Conservation (phyloP, 768 basidiomycete genomes). For the Suillus ampliporus region DNA sequence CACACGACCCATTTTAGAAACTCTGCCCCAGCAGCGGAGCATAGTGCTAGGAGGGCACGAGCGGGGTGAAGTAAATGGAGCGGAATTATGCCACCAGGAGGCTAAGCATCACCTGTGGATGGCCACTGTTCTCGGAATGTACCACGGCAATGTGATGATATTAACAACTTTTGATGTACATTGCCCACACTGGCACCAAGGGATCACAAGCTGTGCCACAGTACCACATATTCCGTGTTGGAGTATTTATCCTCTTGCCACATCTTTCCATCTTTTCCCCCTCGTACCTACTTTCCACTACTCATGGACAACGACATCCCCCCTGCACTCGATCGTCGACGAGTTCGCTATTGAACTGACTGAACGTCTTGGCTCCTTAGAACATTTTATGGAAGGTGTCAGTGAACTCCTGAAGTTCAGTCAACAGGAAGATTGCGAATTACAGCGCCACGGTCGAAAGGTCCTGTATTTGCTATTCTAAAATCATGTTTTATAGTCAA, state of each 20-base stretch:
- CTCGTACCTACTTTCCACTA: background rate
- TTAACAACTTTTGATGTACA: background rate
- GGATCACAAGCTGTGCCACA: conserved; percentile 29
- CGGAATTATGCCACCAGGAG: background rate
- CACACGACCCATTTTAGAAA: conserved; percentile 20
- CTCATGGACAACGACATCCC: conserved; percentile 17
- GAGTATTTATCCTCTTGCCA: conserved; percentile 17
- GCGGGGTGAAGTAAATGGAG: background rate
- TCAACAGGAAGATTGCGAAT: conserved; percentile 24
- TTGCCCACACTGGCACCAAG: background rate
- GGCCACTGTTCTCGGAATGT: conserved; percentile 35
- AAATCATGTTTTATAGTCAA: conserved; percentile 13
- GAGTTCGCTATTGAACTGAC: conserved; percentile 37
- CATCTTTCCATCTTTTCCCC: conserved; percentile 8
- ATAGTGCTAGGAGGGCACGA: background rate
- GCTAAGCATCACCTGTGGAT: background rate
- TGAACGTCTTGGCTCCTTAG: conserved; percentile 35
- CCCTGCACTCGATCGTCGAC: conserved; percentile 24
- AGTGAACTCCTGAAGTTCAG: conserved; percentile 28
- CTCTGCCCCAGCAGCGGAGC: background rate
- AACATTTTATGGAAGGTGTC: conserved; percentile 35
- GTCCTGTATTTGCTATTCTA: conserved; percentile 13
- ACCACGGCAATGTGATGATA: conserved; percentile 32
- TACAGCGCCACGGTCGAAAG: conserved; percentile 35
- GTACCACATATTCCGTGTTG: conserved; percentile 28